A percentile compares a stretch with the other conserved stretches of the same genome.
phyloP scores from a whole-genome alignment of 2,329 filamentous ascomycete genomes.

The Hypomyces rosellus region DNA sequence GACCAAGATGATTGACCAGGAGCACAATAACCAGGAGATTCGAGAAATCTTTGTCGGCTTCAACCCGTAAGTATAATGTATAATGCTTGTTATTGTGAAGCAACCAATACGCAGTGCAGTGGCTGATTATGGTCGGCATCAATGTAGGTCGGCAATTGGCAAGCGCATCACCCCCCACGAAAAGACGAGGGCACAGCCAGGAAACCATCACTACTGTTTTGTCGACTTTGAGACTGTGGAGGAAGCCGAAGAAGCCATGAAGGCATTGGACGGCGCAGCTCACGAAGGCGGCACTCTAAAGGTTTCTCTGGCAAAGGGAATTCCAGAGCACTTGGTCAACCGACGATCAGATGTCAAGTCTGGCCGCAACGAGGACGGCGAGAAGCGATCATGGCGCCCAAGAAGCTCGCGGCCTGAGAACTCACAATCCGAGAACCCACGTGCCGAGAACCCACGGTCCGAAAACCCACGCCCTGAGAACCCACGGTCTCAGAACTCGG shows the following conservation, averaged over 20 bases:
- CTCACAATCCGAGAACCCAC: slow-evolving; percentile 1
- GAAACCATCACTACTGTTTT: slow-evolving; percentile 58
- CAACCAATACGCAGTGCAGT: not conserved
- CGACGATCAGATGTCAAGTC: not conserved
- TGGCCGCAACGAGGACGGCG: slow-evolving; percentile 1
- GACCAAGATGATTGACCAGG: slow-evolving; percentile 42
- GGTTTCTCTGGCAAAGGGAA: slow-evolving; percentile 12
- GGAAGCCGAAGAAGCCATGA: slow-evolving; percentile 46
- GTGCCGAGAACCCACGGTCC: not conserved
- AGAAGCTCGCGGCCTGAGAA: slow-evolving; percentile 3
- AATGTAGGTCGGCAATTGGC: slow-evolving; percentile 27
- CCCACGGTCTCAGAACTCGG: not conserved
- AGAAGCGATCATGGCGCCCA: slow-evolving; percentile 1
- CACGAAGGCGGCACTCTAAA: slow-evolving; percentile 18
- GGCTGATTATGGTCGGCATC: no score
- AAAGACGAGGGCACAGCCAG: slow-evolving; percentile 43
- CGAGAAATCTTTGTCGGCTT: slow-evolving; percentile 41
- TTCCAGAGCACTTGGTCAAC: slow-evolving; percentile 4
- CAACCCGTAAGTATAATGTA: slow-evolving; percentile 32
- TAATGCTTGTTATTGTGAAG: not conserved
- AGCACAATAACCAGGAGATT: slow-evolving; percentile 40
- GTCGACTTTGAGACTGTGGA: slow-evolving; percentile 54
- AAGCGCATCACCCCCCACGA: slow-evolving; percentile 54
- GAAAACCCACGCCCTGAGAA: not conserved
- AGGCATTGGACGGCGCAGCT: slow-evolving; percentile 18